phyloP scores from a whole-genome alignment of 2,329 filamentous ascomycete genomes.

The Botrytis sinoallii region DNA sequence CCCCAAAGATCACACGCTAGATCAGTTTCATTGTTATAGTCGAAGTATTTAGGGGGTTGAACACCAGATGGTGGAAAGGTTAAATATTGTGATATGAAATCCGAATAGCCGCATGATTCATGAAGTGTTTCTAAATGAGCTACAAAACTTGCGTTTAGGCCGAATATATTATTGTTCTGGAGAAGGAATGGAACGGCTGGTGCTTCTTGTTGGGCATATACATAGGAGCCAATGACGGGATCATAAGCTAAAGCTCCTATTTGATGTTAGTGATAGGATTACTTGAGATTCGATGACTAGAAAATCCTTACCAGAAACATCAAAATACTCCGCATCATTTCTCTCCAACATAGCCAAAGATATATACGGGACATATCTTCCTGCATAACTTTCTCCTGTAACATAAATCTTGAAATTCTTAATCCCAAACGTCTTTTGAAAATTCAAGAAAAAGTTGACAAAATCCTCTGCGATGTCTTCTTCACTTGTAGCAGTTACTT shows the following conservation, averaged over 20 bases:
- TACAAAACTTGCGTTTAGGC: background rate
- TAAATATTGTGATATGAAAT: background rate
- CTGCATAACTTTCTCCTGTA: conserved; percentile 51
- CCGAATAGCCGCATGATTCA: background rate
- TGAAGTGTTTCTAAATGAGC: background rate
- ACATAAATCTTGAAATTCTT: conserved; percentile 53
- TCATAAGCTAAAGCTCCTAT: conserved; percentile 29
- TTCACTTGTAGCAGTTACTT: conserved; percentile 41
- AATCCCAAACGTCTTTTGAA: conserved; percentile 52
- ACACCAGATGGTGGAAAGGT: background rate
- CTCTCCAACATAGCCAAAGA: background rate
- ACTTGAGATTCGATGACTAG: background rate
- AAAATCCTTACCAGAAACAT: background rate
- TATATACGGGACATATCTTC: background rate
- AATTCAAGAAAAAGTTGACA: conserved; percentile 52
- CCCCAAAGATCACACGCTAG: background rate
- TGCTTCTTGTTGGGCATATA: conserved; percentile 31
- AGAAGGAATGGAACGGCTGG: conserved; percentile 43
- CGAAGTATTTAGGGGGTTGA: background rate
- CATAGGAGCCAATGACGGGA: conserved; percentile 26
- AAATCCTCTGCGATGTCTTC: conserved; percentile 47
- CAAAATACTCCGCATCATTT: background rate
- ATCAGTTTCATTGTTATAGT: background rate
- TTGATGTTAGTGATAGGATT: background rate
- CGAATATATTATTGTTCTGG: conserved; percentile 22